These are phyloP conservation scores for Ophiobolus disseminans DNA, from an alignment of 2,329 filamentous ascomycete genomes.

Conservation along the genomic window DNA sequence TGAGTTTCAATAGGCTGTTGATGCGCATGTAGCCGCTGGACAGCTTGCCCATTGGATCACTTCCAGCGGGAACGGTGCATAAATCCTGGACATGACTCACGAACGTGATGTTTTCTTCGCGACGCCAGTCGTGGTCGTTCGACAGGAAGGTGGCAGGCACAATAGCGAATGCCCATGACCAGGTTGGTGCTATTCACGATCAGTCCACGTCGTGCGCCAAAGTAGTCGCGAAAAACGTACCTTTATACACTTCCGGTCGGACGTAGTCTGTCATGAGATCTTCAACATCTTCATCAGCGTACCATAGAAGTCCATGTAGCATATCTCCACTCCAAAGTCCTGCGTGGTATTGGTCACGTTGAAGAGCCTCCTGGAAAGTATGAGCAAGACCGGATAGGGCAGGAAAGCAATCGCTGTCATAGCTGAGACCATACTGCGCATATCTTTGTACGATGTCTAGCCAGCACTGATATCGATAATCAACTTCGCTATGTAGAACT, in stretches of 20 bases:
- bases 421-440: neutral
- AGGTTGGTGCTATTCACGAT: neutral
- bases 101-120: neutral
- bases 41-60: neutral
- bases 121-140: neutral
- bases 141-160: neutral
- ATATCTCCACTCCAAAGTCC: neutral
- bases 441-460: neutral
- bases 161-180: conserved; percentile 2
- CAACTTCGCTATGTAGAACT: no score
- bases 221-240: neutral
- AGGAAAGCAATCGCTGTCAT: neutral
- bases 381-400: neutral
- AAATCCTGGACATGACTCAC: neutral
- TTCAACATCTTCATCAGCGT: no score
- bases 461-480: no score
- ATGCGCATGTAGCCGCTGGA: neutral
- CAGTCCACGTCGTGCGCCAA: neutral
- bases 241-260: neutral
- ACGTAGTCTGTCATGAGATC: neutral
- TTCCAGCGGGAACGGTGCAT: neutral
- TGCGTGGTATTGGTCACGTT: neutral
- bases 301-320: neutral
- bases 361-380: neutral
- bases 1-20: no score